Base-by-base conservation (phyloP, 2,329 filamentous ascomycete genomes). In the Colletotrichum kahawae region DNA sequence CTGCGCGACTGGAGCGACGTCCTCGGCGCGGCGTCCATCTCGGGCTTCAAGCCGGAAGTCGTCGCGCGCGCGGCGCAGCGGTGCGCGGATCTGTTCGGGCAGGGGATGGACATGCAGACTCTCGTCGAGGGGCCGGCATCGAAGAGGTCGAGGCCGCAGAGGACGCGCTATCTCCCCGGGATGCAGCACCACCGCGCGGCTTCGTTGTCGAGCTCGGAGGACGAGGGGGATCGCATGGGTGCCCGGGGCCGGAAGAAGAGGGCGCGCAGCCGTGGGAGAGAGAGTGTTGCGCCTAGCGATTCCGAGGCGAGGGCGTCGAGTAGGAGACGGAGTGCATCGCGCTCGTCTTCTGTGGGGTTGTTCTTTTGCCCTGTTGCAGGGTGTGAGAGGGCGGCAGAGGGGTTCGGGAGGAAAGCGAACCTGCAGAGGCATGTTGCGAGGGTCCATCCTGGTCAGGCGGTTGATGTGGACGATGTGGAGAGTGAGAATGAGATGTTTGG, bases 1-100 rank as follows among this genome's bases (percentile, higher is more conserved):
- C 85, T 92, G 14, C 90, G 94, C 27, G 94, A 97, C 84, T 98
- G 96, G 96, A 94, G 92, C 78, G 95, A 98, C 78, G 90, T 98
- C 2, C 85, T 98, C 33, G 94, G 94, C 1, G 88, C 95, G 1
- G 96, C 96, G 4, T 90, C 94, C 0, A 85, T 97, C 65, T 90
- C 90, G 3, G 95, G 94, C 0, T 96, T 95, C 83, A 86, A 93
- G 2, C 83, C 87, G 0, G 83, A 86, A 1, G 93, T 92, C 1
- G 84, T 98, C 14, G 90, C 92, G 67, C 90, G 94, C 34, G 90
- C 95, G 1, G 90, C 93, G 3, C 88, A 92, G 80, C 90, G 96
- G 64, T 98, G 96, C 80, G 91, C 93, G 4, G 86, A 90, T 60
- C 85, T 98, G 0, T 98, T 98, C 79, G 90, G 89, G 0, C 91